Evolutionary conservation across 345 rosid genomes (phyloP), one percentile per base, ranked within the genome.

Genomic region (Eucalyptus polybractea): DNA sequence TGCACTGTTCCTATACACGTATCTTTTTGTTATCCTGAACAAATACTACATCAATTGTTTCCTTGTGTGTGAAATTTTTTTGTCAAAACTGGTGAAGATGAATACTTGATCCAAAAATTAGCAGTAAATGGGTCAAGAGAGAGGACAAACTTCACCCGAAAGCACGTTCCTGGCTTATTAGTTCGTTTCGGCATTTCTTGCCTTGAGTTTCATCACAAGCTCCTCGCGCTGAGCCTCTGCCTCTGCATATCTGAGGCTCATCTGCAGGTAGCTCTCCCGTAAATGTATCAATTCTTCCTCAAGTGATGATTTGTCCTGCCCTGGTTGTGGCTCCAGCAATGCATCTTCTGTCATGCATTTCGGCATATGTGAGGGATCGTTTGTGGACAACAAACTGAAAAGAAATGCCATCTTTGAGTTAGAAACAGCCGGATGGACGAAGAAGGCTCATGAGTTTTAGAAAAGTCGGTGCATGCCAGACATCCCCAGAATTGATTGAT

Each of bases 241-340:
- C 91, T 94, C 93, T 1, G 97, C 96, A 49, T 94, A 95, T 88
- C 93, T 92, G 42, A 95, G 93, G 93, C 97, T 95, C 94, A 94
- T 92, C 50, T 92, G 91, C 88, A 92, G 89, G 91, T 93, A 94
- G 72, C 95, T 91, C 69, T 95, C 95, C 3, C 50, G 95, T 72
- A 94, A 47, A 80, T 94, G 95, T 87, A 50, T 92, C 80, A 95
- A 90, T 92, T 95, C 96, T 27, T 87, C 44, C 91, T 93, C 93
- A 10, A 94, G 91, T 7, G 89, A 86, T 42, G 89, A 76, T 56
- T 58, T 45, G 37, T 85, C 89, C 56, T 80, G 53, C 54, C 86
- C 85, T 21, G 58, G 29, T 60, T 54, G 69, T 45, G 49, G 87
- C 91, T 58, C 80, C 56, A 16, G 62, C 51, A 67, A 85, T 60